Evolutionary conservation across 2,329 filamentous ascomycete genomes (phyloP), one percentile per base, ranked within the genome.

Genomic region (Sporothrix variecibatus): DNA sequence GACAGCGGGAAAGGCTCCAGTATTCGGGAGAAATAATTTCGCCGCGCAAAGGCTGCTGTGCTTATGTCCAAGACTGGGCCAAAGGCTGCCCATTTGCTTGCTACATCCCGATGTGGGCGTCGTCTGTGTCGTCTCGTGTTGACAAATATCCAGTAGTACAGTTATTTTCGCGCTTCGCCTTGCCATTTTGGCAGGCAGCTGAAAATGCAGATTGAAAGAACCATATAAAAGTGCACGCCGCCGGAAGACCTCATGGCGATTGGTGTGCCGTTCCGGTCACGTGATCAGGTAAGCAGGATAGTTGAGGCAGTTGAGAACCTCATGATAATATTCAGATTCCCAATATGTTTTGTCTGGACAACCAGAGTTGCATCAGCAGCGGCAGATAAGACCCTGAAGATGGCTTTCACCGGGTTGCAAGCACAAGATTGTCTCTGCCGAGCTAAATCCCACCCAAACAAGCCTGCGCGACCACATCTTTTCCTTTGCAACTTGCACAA

Each of bases 11-110:
- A 51, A 31, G 23, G 11, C 2, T 34, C 43, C 17, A 38, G 43
- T 8, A 12, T 64, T 23, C 28, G 71, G 60, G 71, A 68, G 71
- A 72, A 56, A 67, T 15, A 67, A n/a, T 68, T 68, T 58, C 62
- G 34, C 71, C 62, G 71, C 60, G 23, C 46, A 69, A 69, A 38
- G 15, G 26, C 20, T 62, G n/a, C 8, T 71, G 49, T 70, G 51
- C 34, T 20, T 49, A 15, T 49, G 43, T 20, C 43, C 43, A 20
- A 2, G 12, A 20, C 43, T 20, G 11, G 11, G 15, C n/a, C 51
- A 15, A 56, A 56, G 26, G n/a, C 51, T 56, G 51, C 12, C n/a
- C 51, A 9, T 26, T 26, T 56, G 34, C 34, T 43, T 23, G 31
- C 60, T 15, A n/a, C 31, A 12, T 40, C 34, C 60, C 60, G 60